Percentiles rank a stretch among this genome's conserved stretches.
Evolutionary conservation across 83 land plant species (phyloP).

Genomic region (Larix sibirica): DNA sequence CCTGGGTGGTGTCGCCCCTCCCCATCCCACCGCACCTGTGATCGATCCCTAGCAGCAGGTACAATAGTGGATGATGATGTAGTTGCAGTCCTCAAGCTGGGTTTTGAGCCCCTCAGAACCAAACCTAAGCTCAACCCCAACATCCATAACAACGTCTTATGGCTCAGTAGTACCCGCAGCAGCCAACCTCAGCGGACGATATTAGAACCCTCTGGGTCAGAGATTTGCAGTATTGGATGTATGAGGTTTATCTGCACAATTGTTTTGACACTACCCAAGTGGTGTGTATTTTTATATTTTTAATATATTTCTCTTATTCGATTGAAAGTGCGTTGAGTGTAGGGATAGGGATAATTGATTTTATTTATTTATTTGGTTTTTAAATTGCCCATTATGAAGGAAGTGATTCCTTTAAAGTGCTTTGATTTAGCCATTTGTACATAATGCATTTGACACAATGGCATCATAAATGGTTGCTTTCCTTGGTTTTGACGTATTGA

Average conservation of each 20-base stretch:
- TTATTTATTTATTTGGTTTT: too few relatives aligned
- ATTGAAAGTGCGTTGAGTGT: too few relatives aligned
- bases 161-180: constrained; percentile 19
- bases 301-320: neutral
- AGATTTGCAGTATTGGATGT: constrained; percentile 68
- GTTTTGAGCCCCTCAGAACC: neutral
- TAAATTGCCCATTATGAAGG: too few relatives aligned
- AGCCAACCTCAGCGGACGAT: constrained; percentile 31
- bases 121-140: constrained; percentile 9
- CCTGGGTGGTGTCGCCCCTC: constrained; percentile 7
- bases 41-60: constrained; percentile 20
- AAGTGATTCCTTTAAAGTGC: too few relatives aligned
- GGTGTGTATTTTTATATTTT: constrained; percentile 23
- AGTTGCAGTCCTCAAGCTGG: constrained; percentile 23
- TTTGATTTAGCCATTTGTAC: too few relatives aligned
- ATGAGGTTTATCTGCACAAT: constrained; percentile 42
- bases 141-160: constrained; percentile 8
- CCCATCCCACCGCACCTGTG: neutral
- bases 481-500: too few relatives aligned
- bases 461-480: too few relatives aligned
- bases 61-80: constrained; percentile 37
- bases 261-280: constrained; percentile 50
- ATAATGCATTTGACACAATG: too few relatives aligned
- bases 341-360: too few relatives aligned
- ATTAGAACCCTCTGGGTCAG: constrained; percentile 60